phyloP scores from a whole-genome alignment of 768 basidiomycete species.

The Coprinellus aureogranulatus region DNA sequence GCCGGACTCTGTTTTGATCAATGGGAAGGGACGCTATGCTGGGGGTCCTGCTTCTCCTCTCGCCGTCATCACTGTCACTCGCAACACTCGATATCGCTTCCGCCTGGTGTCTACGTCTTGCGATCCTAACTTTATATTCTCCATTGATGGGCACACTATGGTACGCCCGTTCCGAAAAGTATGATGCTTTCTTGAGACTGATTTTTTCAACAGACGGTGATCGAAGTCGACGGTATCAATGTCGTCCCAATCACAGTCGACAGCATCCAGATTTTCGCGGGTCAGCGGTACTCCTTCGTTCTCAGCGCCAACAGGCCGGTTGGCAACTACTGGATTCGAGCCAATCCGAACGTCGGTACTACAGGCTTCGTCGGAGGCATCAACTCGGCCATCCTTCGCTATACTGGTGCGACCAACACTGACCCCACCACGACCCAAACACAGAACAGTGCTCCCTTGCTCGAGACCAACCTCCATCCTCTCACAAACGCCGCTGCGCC shows the following conservation, averaged over 20 bases:
- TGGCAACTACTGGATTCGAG: constrained; percentile 55
- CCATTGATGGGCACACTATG: constrained; percentile 44
- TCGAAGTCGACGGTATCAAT: constrained; percentile 33
- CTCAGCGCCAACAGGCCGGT: constrained; percentile 40
- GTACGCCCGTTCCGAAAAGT: not conserved
- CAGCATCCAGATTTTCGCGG: constrained; percentile 24
- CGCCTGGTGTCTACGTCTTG: constrained; percentile 23
- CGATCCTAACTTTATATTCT: constrained; percentile 38
- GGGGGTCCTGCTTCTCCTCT: constrained; percentile 29
- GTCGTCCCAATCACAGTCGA: constrained; percentile 29
- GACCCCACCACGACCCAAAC: constrained; percentile 36
- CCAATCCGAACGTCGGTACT: constrained; percentile 25
- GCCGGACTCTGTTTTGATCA: constrained; percentile 34
- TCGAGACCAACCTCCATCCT: constrained; percentile 42
- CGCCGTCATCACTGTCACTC: constrained; percentile 33
- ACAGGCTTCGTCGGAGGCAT: constrained; percentile 32
- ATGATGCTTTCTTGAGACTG: not conserved
- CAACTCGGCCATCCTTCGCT: constrained; percentile 50
- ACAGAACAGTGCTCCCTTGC: constrained; percentile 16
- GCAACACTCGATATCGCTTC: constrained; percentile 31
- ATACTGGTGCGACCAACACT: constrained; percentile 35
- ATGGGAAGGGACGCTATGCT: constrained; percentile 36
- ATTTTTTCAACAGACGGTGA: constrained; percentile 20
- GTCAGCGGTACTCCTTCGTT: constrained; percentile 40
- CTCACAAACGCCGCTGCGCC: constrained; percentile 27